These are phyloP conservation scores for Blumeriella jaapii DNA, from an alignment of 2,329 filamentous ascomycete genomes.

Conservation along the genomic window DNA sequence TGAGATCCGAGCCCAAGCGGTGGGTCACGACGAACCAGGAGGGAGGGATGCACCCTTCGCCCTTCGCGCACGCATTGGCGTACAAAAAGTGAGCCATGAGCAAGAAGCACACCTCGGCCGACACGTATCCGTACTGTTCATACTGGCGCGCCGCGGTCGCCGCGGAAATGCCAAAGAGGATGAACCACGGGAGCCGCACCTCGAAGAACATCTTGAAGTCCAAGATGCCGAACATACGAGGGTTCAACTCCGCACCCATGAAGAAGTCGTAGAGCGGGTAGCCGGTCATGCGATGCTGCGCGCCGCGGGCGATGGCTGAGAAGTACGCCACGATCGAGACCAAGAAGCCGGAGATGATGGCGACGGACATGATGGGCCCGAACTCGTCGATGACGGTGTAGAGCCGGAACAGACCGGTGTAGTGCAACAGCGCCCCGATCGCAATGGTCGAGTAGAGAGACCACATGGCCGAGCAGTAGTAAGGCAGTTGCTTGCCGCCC, in stretches of 20 bases:
- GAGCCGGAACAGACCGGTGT: conserved; percentile 73
- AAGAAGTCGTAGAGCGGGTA: conserved; percentile 77
- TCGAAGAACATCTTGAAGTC: conserved; percentile 97
- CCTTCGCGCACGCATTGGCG: conserved; percentile 84
- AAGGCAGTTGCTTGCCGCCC: conserved; percentile 74
- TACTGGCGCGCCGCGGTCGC: conserved; percentile 73
- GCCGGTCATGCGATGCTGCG: conserved; percentile 85
- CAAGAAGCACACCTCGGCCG: conserved; percentile 72
- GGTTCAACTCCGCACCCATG: conserved; percentile 81
- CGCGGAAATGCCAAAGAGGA: conserved; percentile 67
- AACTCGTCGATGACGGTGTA: conserved; percentile 94
- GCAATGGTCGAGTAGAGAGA: conserved; percentile 81
- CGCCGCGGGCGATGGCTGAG: conserved; percentile 69
- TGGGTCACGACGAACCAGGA: conserved; percentile 48
- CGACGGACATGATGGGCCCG: conserved; percentile 81
- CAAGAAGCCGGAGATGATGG: conserved; percentile 80
- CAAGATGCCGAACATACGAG: conserved; percentile 69
- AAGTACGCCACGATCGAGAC: conserved; percentile 78
- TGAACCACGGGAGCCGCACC: conserved; percentile 85
- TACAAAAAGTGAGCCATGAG: conserved; percentile 87
- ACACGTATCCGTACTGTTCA: conserved; percentile 75
- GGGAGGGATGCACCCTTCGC: conserved; percentile 78
- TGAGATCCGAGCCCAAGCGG: background rate
- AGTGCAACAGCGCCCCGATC: conserved; percentile 61
- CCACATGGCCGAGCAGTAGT: conserved; percentile 86